Evolutionary conservation across 2,329 filamentous ascomycete genomes (phyloP).

Genomic region (Calonectria fujianensis): DNA sequence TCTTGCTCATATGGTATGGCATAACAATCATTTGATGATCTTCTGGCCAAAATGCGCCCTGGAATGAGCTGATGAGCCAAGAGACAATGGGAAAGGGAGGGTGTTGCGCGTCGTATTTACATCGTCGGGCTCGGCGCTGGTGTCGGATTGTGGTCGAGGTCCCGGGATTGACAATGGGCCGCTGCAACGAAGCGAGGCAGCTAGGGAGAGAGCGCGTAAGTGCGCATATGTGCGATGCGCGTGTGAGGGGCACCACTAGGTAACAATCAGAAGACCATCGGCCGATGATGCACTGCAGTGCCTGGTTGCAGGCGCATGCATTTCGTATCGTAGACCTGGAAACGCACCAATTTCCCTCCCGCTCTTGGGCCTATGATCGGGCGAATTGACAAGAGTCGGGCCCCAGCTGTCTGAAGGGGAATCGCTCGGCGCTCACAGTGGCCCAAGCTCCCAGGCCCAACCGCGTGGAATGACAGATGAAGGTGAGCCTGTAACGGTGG

Average conservation of each 20-base stretch:
- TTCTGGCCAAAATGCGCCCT: background rate
- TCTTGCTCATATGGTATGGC: constrained; percentile 5
- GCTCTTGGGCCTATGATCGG: constrained; percentile 4
- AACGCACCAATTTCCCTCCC: constrained; percentile 19
- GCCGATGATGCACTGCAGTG: constrained; percentile 16
- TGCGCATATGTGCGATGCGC: constrained; percentile 7
- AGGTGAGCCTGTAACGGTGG: constrained; percentile 15
- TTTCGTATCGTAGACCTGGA: constrained; percentile 13
- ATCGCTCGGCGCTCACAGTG: background rate
- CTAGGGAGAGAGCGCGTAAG: constrained; percentile 26
- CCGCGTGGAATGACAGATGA: constrained; percentile 20
- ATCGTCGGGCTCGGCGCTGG: constrained; percentile 25
- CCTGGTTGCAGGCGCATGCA: constrained; percentile 5
- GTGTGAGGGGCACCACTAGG: constrained; percentile 10
- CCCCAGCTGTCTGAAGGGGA: background rate
- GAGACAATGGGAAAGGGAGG: constrained; percentile 1
- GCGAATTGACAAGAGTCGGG: constrained; percentile 7
- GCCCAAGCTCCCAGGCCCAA: constrained; percentile 32
- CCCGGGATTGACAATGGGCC: constrained; percentile 29
- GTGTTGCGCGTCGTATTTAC: constrained; percentile 34
- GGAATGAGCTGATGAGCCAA: constrained; percentile 34
- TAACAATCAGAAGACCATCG: constrained; percentile 34
- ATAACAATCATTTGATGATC: background rate
- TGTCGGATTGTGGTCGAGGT: constrained; percentile 34
- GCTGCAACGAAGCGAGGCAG: constrained; percentile 19